Base-by-base conservation (phyloP, 441 rosid species). In the Populus hybrid region DNA sequence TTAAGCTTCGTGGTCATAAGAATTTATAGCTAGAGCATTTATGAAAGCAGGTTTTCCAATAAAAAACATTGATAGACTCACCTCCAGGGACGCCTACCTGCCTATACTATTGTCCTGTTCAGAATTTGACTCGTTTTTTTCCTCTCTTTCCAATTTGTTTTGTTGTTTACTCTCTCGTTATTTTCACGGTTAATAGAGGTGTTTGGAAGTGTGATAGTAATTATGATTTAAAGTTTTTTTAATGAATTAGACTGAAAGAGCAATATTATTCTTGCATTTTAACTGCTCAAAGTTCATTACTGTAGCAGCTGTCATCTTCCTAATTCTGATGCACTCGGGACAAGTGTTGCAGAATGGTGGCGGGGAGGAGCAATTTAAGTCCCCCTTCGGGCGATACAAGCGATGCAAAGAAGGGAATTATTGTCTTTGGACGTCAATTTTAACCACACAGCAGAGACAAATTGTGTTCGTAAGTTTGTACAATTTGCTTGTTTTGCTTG, bases 301-400 rank as follows among this genome's bases (percentile, higher is more conserved):
- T 10, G 50, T 40, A 40, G 50, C 16, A 40, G 14, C 0, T 40
- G 50, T 40, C 12, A 0, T 35, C 50, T 40, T 40, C 50, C 12
- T 40, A 3, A 30, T 30, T 30, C 38, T 1, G 8, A 35, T 35
- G 8, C 38, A 6, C 8, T 35, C 8, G 38, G 38, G 38, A 57
- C 42, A 67, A 16, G 16, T 16, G 38, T 35, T 35, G 38, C 38
- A 35, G 8, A 5, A 35, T 35, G 38, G 38, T 35, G 38, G 38
- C 38, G 6, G 6, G 38, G 38, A 6, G 38, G 38, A 35, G 8
- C 38, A 35, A 57, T 57, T 12, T 14, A 57, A 12, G 16, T 26
- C 10, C 1, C n/a, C 26, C 14, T 67, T 26, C 32, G 71, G 84
- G 81, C 77, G 72, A 71, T 40, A 6, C 23, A 9, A 28, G 81